Evolutionary conservation across 2,329 filamentous ascomycete species (phyloP).

Genomic region (Rachicladosporium sp.): DNA sequence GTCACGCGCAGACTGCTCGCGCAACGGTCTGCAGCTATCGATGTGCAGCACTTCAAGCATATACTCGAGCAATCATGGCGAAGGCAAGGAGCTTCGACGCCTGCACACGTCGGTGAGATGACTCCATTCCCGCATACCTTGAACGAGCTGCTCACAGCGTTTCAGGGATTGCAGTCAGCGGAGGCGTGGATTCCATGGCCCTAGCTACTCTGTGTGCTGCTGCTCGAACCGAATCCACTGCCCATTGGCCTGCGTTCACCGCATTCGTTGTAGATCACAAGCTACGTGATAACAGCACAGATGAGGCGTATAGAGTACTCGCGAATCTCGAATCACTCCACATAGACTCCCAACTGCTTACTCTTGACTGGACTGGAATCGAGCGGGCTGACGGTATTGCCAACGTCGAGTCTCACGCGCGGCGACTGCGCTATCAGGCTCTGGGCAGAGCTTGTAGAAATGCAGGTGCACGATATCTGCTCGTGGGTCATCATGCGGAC

Average conservation of each 20-base stretch:
- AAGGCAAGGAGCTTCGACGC: no score
- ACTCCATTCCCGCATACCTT: no score
- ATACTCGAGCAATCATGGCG: no score
- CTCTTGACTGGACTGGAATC: conserved; percentile 27
- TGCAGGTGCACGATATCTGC: conserved; percentile 44
- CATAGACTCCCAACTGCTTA: conserved; percentile 14
- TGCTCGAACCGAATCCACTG: background rate
- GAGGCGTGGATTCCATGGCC: conserved; percentile 97
- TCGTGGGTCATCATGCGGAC: conserved; percentile 78
- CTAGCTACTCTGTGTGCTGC: conserved; percentile 58
- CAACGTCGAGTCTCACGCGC: conserved; percentile 67
- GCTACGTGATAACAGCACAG: conserved; percentile 40
- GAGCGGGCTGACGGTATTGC: conserved; percentile 34
- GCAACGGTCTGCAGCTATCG: no score
- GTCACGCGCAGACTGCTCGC: no score
- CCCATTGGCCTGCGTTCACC: conserved; percentile 23
- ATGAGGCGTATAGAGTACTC: conserved; percentile 42
- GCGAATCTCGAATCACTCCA: conserved; percentile 10
- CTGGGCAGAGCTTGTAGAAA: conserved; percentile 51
- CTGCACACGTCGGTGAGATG: no score
- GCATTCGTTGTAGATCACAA: conserved; percentile 52
- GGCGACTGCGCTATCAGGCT: conserved; percentile 58
- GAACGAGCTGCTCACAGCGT: no score
- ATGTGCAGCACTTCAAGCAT: no score
- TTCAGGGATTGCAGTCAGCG: conserved; percentile 64